Percentiles rank a stretch among this genome's conserved stretches.
Evolutionary conservation across 805 yeast genomes (phyloP).

Genomic region (Candida khao-thaluensis): DNA sequence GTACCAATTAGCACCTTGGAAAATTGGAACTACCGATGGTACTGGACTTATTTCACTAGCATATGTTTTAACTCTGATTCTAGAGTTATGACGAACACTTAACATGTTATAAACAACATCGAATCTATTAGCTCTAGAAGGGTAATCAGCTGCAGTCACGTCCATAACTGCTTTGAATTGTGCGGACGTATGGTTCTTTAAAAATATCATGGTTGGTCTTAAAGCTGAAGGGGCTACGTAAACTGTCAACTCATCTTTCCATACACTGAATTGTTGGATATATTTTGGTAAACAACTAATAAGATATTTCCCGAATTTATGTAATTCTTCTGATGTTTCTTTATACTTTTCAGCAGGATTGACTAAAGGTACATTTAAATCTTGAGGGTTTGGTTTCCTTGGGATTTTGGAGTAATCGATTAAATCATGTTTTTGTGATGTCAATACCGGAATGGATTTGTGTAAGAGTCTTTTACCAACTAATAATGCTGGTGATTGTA

Average conservation of each 20-base stretch:
- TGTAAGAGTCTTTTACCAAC: constrained; percentile 10
- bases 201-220: constrained; percentile 65
- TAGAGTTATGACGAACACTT: constrained; percentile 78
- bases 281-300: constrained; percentile 78
- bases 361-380: constrained; percentile 48
- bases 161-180: constrained; percentile 80
- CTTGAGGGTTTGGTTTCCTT: constrained; percentile 31
- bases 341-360: constrained; percentile 78
- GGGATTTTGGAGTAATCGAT: constrained; percentile 37
- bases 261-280: constrained; percentile 79
- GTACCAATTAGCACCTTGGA: constrained; percentile 84
- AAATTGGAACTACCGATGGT: constrained; percentile 72
- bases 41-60: constrained; percentile 82
- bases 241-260: constrained; percentile 85
- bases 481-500: constrained; percentile 5
- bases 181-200: constrained; percentile 75
- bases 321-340: constrained; percentile 67
- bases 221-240: constrained; percentile 75
- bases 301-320: constrained; percentile 76
- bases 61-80: constrained; percentile 85
- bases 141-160: constrained; percentile 85
- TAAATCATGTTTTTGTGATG: constrained; percentile 24
- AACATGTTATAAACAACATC: constrained; percentile 84
- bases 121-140: constrained; percentile 78
- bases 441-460: constrained; percentile 4